Evolutionary conservation across 768 basidiomycete species (phyloP).

Genomic region (Mycena chlorophos): DNA sequence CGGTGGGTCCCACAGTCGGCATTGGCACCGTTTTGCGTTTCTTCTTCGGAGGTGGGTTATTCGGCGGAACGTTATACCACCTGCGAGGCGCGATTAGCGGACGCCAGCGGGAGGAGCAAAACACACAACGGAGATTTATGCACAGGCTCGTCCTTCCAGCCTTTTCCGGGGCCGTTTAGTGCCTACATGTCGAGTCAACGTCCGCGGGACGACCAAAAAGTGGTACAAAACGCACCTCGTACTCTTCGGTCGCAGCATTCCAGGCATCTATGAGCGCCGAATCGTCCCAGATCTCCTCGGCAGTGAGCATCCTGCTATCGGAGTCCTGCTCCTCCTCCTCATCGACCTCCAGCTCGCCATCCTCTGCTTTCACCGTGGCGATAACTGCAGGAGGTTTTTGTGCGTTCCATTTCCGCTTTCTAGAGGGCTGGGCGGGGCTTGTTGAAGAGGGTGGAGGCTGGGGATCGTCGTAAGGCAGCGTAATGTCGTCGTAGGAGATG

Average conservation of each 20-base stretch:
- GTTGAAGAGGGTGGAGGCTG: constrained; percentile 20
- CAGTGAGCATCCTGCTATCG: constrained; percentile 64
- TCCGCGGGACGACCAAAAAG: neutral
- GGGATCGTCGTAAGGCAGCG: constrained; percentile 40
- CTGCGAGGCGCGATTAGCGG: constrained; percentile 35
- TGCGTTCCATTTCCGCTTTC: constrained; percentile 56
- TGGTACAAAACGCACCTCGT: constrained; percentile 56
- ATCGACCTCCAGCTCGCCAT: constrained; percentile 22
- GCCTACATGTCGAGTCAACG: constrained; percentile 26
- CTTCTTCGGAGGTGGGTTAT: constrained; percentile 29
- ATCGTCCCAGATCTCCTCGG: constrained; percentile 85
- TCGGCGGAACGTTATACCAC: constrained; percentile 73
- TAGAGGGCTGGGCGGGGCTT: constrained; percentile 35
- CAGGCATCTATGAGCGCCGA: constrained; percentile 80
- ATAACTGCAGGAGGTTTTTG: constrained; percentile 45
- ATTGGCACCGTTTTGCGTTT: constrained; percentile 12
- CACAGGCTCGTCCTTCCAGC: constrained; percentile 70
- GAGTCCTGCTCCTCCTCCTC: constrained; percentile 41
- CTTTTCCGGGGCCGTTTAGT: constrained; percentile 65
- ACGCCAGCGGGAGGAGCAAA: neutral
- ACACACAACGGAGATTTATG: constrained; percentile 75
- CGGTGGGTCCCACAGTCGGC: neutral
- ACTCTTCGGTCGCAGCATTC: constrained; percentile 83
- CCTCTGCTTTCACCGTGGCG: constrained; percentile 30
- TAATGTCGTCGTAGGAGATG: constrained; percentile 67